phyloP scores from a whole-genome alignment of 2,329 filamentous ascomycete species.

The Curvularia verruculosa region DNA sequence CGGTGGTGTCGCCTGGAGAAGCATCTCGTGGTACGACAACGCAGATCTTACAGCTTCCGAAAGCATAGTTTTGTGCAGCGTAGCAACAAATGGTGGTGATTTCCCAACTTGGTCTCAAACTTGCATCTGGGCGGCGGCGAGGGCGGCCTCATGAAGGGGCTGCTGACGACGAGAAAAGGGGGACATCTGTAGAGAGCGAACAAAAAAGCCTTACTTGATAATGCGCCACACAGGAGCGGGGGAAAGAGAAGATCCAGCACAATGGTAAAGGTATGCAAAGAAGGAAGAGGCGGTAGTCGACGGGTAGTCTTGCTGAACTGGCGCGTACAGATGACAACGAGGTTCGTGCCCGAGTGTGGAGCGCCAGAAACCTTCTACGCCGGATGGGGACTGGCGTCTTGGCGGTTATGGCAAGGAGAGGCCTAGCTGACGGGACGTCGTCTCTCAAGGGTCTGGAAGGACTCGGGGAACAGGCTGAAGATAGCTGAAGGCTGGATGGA shows the following conservation, averaged over 20 bases:
- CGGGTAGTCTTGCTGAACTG: conserved; percentile 32
- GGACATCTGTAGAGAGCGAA: conserved; percentile 4
- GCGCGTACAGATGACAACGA: conserved; percentile 38
- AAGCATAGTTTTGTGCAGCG: conserved; percentile 6
- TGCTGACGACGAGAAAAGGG: conserved; percentile 13
- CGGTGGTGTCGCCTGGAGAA: conserved; percentile 38
- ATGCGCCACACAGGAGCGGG: conserved; percentile 34
- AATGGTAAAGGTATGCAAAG: conserved; percentile 33
- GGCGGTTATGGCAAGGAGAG: conserved; percentile 30
- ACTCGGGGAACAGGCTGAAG: conserved; percentile 11
- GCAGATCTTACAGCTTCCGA: conserved; percentile 15
- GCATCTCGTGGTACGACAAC: conserved; percentile 32
- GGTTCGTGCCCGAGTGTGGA: conserved; percentile 25
- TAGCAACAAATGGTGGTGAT: not conserved
- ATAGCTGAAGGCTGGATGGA: conserved; percentile 14
- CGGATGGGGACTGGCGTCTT: conserved; percentile 32
- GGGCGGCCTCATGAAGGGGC: conserved; percentile 19
- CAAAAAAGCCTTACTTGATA: conserved; percentile 37
- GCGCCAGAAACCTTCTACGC: conserved; percentile 19
- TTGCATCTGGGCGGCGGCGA: conserved; percentile 11
- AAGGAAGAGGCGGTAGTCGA: conserved; percentile 31
- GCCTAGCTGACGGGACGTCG: conserved; percentile 14
- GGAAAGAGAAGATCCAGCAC: conserved; percentile 29
- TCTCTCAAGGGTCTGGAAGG: conserved; percentile 18
- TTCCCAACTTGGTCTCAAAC: conserved; percentile 1